A percentile compares a stretch with the other conserved stretches of the same genome.
Conservation (phyloP, 352 stramenopile genomes). For the Elongisporangium senticosum region DNA sequence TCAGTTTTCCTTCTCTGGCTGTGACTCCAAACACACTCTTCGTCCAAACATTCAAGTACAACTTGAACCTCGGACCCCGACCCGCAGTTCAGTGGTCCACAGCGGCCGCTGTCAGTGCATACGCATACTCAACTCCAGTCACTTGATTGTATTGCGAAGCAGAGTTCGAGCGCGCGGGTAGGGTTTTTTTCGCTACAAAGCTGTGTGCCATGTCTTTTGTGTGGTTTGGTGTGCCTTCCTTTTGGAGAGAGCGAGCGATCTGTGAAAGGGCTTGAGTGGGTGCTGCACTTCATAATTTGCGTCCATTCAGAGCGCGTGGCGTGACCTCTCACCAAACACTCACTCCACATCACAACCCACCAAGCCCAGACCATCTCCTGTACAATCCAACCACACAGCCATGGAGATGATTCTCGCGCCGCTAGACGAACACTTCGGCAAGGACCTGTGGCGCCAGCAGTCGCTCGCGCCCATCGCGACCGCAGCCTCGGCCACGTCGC, state of each 20-base stretch:
- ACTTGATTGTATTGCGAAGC: not conserved
- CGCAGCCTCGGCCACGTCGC: slow-evolving; percentile 1
- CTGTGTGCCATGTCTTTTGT: not conserved
- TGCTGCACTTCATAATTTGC: not conserved
- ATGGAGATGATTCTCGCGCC: slow-evolving; percentile 73
- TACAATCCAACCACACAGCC: not conserved
- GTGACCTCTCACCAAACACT: not conserved
- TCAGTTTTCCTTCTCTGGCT: not conserved
- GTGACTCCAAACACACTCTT: not conserved
- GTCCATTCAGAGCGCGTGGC: not conserved
- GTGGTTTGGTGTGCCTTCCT: not conserved
- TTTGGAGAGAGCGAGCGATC: not conserved
- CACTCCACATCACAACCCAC: slow-evolving; percentile 2
- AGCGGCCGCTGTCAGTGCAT: not conserved
- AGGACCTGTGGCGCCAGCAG: slow-evolving; percentile 22
- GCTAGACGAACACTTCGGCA: slow-evolving; percentile 37
- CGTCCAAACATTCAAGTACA: not conserved
- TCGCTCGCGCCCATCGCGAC: slow-evolving; percentile 9
- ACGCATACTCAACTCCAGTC: not conserved
- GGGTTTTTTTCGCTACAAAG: not conserved
- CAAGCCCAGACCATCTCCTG: not conserved
- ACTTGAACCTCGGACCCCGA: not conserved
- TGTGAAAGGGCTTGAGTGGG: not conserved
- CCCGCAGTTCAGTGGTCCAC: not conserved
- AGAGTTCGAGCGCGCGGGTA: not conserved